These are phyloP conservation scores for Metarhizium humberi DNA, from an alignment of 2,329 filamentous ascomycete genomes.

Conservation along the genomic window DNA sequence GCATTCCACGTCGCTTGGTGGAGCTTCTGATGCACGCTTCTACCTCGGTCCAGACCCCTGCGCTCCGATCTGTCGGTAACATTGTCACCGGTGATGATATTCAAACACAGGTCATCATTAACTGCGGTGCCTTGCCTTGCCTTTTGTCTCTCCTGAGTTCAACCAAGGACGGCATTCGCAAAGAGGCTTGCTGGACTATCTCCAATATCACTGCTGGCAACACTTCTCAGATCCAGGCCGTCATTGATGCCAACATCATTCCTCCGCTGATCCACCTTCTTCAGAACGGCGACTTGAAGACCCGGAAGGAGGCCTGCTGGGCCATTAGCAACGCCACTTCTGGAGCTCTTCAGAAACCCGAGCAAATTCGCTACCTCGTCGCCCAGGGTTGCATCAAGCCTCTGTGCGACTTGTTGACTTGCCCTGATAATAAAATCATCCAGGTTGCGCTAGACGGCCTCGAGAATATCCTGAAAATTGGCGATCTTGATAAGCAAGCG, in stretches of 20 bases:
- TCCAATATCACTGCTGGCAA: slow-evolving; percentile 98
- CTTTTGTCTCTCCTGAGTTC: slow-evolving; percentile 91
- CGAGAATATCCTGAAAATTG: slow-evolving; percentile 99
- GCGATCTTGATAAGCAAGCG: slow-evolving; percentile 94
- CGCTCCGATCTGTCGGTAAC: slow-evolving; percentile 93
- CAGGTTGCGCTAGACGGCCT: slow-evolving; percentile 95
- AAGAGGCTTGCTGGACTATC: slow-evolving; percentile 99
- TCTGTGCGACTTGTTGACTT: slow-evolving; percentile 85
- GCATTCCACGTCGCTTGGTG: slow-evolving; percentile 90
- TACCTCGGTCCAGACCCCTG: slow-evolving; percentile 95
- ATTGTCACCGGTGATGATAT: slow-evolving; percentile 98
- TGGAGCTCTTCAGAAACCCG: slow-evolving; percentile 94
- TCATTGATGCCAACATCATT: slow-evolving; percentile 95
- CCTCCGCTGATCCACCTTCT: slow-evolving; percentile 92
- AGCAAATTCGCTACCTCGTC: slow-evolving; percentile 95
- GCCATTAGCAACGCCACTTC: slow-evolving; percentile 98
- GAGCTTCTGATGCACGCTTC: slow-evolving; percentile 97
- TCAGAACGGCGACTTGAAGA: slow-evolving; percentile 97
- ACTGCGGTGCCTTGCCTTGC: slow-evolving; percentile 87
- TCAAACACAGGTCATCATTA: slow-evolving; percentile 98
- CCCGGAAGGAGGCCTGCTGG: slow-evolving; percentile 98
- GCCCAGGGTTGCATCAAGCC: slow-evolving; percentile 93
- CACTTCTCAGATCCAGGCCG: slow-evolving; percentile 92
- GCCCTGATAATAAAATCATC: slow-evolving; percentile 99
- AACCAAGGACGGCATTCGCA: slow-evolving; percentile 96